Evolutionary conservation across 305 asterid species (phyloP), one percentile per base, ranked within the genome.

Genomic region (Rubia peregrina): DNA sequence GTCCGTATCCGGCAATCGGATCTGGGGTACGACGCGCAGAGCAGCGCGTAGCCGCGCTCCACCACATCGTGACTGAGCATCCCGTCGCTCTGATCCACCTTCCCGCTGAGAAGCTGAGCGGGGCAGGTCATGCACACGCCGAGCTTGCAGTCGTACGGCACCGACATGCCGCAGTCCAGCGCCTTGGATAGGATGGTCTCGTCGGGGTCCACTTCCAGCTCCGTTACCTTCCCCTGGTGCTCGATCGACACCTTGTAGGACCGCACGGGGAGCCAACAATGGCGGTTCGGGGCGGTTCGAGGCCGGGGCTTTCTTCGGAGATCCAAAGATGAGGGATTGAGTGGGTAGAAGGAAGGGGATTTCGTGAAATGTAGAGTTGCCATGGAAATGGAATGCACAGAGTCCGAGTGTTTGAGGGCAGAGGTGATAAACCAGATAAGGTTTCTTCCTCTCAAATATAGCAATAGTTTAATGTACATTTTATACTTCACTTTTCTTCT

Each of bases 111-210:
- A n/a, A 93, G 94, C 77, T 67, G 61, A 10, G 98, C 98, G n/a
- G 98, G 98, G 38, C 96, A 93, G 44, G 98, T 93, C 98, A 93
- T 90, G 81, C 98, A 93, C 19, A 93, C 98, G 42, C 98, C 98
- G 21, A 92, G 89, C 73, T 89, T 92, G 89, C 98, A 92, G 80
- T 92, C 98, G 70, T 92, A 78, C 0, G 98, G 98, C 69, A 89
- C 90, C 0, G 73, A 62, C 83, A 92, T 57, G 60, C 88, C 98
- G 75, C 68, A 75, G 19, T 92, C 97, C 65, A 92, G 71, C 14
- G 98, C 98, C 75, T 79, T 85, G 1, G 92, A 87, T 8, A 93
- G 83, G 42, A 93, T 89, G 64, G 95, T 87, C 76, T 93, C 98
- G 57, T 93, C 95, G 10, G 89, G 75, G 49, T 93, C 97, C 55